Base-by-base conservation (phyloP, 768 basidiomycete genomes). In the Phylloporus sp. region DNA sequence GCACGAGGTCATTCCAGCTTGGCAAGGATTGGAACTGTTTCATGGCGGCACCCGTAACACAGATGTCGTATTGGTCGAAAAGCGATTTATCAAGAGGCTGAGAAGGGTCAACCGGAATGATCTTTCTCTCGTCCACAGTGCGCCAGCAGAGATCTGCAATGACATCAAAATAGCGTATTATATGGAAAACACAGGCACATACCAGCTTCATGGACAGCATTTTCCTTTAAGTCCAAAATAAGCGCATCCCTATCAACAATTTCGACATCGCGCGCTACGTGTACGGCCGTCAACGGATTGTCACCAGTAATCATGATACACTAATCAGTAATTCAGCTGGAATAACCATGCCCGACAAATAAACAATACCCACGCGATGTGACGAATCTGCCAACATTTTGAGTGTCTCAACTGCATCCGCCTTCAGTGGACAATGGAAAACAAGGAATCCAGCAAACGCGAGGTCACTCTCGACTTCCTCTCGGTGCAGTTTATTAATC, bases 301-400 rank as follows among this genome's bases (percentile, higher is more conserved):
- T 99, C 97, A 32, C 97, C 97, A 41, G 97, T 99, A 57, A 99
- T 99, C 97, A 99, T 99, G 51, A 98, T 78, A 67, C 97, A 98
- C 93, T 97, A 22, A 28, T 49, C 6, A 5, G 16, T 39, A 47
- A 16, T 27, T 49, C 5, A 44, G 58, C 8, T 31, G 39, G n/a
- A n/a, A 43, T 35, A 18, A 1, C 28, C 18, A 6, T 20, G 26
- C 29, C 3, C 34, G 20, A 26, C 6, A 11, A 6, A 26, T 16
- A 29, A 9, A 36, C 39, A 34, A 48, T 8, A 79, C 91, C 45
- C 73, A 97, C 95, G 34, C 97, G 82, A 70, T 99, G 97, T 0
- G 94, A 97, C 8, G 95, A 92, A 64, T 98, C 95, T 3, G 88
- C 85, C 47, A 99, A 76, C 91, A 95, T 95, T 70, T 89, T 92